Evolutionary conservation across 2,329 filamentous ascomycete genomes (phyloP).

Genomic region (Alternaria dauci): DNA sequence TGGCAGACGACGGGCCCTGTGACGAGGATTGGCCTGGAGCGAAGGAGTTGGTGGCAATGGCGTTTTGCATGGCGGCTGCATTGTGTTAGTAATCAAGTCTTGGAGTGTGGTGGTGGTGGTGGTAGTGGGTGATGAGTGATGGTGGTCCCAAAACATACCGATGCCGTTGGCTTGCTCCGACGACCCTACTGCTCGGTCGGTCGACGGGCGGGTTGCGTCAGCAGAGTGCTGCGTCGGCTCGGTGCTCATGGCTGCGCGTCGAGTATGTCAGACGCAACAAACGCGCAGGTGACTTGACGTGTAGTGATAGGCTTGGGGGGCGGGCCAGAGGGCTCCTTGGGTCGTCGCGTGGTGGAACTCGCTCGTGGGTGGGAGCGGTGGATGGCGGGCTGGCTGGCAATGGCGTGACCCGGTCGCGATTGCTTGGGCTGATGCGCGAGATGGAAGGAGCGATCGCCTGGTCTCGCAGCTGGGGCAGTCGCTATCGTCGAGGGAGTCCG

Average conservation of each 20-base stretch:
- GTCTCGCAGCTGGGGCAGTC: slow-evolving; percentile 30
- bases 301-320: slow-evolving; percentile 26
- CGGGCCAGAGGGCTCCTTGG: slow-evolving; percentile 8
- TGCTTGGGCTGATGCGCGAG: slow-evolving; percentile 34
- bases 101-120: neutral
- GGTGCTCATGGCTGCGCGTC: slow-evolving; percentile 50
- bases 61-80: slow-evolving; percentile 10
- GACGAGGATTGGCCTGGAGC: slow-evolving; percentile 38
- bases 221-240: slow-evolving; percentile 38
- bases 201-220: slow-evolving; percentile 38
- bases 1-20: slow-evolving; percentile 32
- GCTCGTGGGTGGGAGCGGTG: slow-evolving; percentile 24
- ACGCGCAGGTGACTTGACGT: slow-evolving; percentile 17
- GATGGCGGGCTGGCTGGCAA: slow-evolving; percentile 29
- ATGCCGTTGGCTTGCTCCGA: slow-evolving; percentile 45
- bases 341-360: slow-evolving; percentile 21
- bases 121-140: neutral
- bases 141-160: slow-evolving; percentile 37
- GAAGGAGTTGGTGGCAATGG: slow-evolving; percentile 22
- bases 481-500: slow-evolving; percentile 30
- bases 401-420: slow-evolving; percentile 30
- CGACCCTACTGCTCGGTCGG: slow-evolving; percentile 38
- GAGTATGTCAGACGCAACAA: slow-evolving; percentile 22
- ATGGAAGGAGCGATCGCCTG: slow-evolving; percentile 38
- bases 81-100: slow-evolving; percentile 1